Evolutionary conservation across 169 alveolate genomes (phyloP).

Genomic region (Amoebophrya sp.): DNA sequence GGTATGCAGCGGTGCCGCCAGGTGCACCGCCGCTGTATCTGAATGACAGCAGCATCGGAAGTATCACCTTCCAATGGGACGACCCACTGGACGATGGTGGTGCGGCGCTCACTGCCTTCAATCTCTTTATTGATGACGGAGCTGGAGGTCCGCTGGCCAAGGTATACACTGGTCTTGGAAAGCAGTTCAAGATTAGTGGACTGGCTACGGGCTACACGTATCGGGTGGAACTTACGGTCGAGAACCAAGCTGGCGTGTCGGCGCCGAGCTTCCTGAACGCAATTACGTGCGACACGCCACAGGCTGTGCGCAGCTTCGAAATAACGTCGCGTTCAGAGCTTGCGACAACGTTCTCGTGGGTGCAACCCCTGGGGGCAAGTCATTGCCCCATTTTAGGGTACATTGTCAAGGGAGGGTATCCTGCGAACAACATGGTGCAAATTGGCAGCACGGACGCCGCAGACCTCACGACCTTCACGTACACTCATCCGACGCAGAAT

Average conservation of each 20-base stretch:
- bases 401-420: slow-evolving; percentile 11
- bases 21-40: slow-evolving; percentile 27
- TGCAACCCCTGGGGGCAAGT: neutral
- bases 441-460: slow-evolving; percentile 24
- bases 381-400: slow-evolving; percentile 37
- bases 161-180: neutral
- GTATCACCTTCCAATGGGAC: slow-evolving; percentile 25
- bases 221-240: slow-evolving; percentile 29
- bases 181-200: neutral
- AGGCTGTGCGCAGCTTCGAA: slow-evolving; percentile 20
- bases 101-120: neutral
- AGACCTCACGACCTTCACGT: slow-evolving; percentile 21
- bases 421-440: slow-evolving; percentile 22
- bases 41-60: neutral
- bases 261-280: slow-evolving; percentile 13
- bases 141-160: slow-evolving; percentile 12
- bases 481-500: slow-evolving; percentile 12
- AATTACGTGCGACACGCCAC: slow-evolving; percentile 26
- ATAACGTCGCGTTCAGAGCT: neutral
- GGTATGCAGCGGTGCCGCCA: slow-evolving; percentile 28
- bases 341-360: neutral
- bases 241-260: slow-evolving; percentile 15
- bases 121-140: slow-evolving; percentile 31
- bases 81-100: slow-evolving; percentile 28
- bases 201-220: slow-evolving; percentile 31